Conservation (phyloP, 176 grass and related monocot species). For the Oryza officinalis region DNA sequence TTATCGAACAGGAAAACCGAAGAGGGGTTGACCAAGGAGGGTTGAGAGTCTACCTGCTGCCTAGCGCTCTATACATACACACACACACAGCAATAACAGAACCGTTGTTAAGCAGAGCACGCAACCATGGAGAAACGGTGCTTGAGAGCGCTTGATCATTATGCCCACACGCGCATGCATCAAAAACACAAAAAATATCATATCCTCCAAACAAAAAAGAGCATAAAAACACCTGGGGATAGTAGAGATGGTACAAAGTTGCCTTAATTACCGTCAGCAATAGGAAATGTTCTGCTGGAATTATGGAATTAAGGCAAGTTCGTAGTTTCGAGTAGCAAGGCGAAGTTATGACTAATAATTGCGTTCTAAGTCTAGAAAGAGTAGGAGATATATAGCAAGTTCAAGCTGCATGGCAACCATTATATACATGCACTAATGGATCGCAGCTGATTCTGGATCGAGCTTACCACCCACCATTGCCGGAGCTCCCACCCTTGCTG, state of each 20-base stretch:
- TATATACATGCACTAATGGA: conserved; percentile 35
- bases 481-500: neutral
- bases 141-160: too few relatives aligned
- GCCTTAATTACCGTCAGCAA: neutral
- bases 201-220: neutral
- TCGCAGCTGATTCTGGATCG: neutral
- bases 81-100: too few relatives aligned
- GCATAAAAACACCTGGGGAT: neutral
- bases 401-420: neutral
- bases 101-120: too few relatives aligned
- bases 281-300: neutral
- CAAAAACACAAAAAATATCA: too few relatives aligned
- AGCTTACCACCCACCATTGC: conserved; percentile 40
- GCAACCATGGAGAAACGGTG: too few relatives aligned
- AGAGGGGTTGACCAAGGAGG: too few relatives aligned
- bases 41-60: too few relatives aligned
- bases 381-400: neutral
- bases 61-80: too few relatives aligned
- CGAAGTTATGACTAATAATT: neutral
- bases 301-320: neutral
- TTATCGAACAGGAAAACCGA: too few relatives aligned
- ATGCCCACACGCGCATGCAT: too few relatives aligned
- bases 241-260: neutral
- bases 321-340: neutral
- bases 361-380: neutral